Evolutionary conservation across 163 green algal species (phyloP), one percentile per base, ranked within the genome.

Genomic region (Chlamydomonas reinhardtii): DNA sequence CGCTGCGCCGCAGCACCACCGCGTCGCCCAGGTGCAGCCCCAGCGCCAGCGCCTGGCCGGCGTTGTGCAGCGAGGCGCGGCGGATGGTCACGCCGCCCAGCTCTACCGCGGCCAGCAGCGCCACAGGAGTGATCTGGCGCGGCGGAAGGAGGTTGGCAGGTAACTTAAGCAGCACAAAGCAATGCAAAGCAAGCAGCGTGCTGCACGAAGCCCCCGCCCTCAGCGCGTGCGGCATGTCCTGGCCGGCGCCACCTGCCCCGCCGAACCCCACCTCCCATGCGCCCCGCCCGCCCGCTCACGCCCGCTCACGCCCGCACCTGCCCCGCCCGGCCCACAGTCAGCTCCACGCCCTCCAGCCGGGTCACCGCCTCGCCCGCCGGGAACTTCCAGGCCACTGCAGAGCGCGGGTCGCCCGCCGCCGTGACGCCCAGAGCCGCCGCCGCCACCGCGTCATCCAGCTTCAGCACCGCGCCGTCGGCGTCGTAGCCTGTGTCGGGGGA

Each of bases 331-430:
- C 93, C 93, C 24, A 96, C 91, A 22, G 59, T 89, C 34, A 92
- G 76, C 43, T 92, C 76, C 31, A 96, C 84, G n/a, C 82, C 85
- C 62, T 56, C 2, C 32, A 96, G 62, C 54, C 72, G 75, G 5
- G 93, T 95, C 31, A 92, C 69, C 9, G 86, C 85, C 83, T 88
- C 76, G n/a, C 83, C 71, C 16, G 91, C 90, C 1, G 90, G 88
- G 48, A 94, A 94, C 90, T 96, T 96, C 84, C 89, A 93, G 0
- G 94, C 94, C 34, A 96, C 83, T 1, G 94, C 93, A 91, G 92
- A 95, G 31, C 88, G 84, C 3, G 94, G 94, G 76, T 94, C 93
- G 22, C 73, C 65, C 27, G 74, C 85, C 35, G 62, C 76, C 48
- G 78, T 48, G 24, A 70, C 62, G 11, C 93, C 93, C 37, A 95